A percentile compares a stretch with the other conserved stretches of the same genome.
Conservation (phyloP, 1,284 basidiomycete species). For the Tylopilus sp. region DNA sequence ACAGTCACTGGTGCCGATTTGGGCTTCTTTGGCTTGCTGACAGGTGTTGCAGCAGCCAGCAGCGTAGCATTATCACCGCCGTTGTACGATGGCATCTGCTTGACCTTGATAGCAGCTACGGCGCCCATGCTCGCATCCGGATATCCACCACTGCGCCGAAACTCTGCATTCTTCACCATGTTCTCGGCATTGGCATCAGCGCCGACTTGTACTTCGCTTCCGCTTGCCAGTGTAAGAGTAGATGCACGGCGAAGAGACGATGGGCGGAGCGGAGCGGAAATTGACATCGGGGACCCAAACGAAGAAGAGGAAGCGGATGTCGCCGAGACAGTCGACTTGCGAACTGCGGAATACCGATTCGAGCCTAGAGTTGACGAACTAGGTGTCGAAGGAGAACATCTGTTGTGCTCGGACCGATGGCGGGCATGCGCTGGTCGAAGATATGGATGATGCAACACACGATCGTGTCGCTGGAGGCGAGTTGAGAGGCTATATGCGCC, state of each 20-base stretch:
- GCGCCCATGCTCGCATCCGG: conserved; percentile 6
- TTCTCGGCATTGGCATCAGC: conserved; percentile 20
- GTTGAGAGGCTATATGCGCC: conserved; percentile 54
- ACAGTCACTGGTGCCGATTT: conserved; percentile 7
- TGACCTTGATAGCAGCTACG: conserved; percentile 26
- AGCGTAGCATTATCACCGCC: conserved; percentile 17
- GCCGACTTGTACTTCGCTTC: conserved; percentile 37
- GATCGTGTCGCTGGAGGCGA: conserved; percentile 66
- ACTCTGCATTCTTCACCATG: conserved; percentile 7
- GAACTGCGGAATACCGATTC: conserved; percentile 17
- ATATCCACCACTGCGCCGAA: conserved; percentile 14
- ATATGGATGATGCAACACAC: conserved; percentile 60
- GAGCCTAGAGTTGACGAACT: conserved; percentile 63
- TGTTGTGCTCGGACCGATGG: conserved; percentile 34
- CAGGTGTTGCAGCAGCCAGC: conserved; percentile 10
- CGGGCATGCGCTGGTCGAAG: conserved; percentile 44
- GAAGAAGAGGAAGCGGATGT: conserved; percentile 32
- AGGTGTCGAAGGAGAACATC: conserved; percentile 56
- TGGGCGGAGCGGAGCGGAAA: conserved; percentile 35
- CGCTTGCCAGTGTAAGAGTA: conserved; percentile 33
- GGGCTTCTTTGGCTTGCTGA: conserved; percentile 21
- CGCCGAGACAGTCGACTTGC: conserved; percentile 33
- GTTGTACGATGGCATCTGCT: conserved; percentile 54
- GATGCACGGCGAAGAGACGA: conserved; percentile 37
- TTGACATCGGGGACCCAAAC: conserved; percentile 37